A percentile compares a stretch with the other conserved stretches of the same genome.
These are phyloP conservation scores for Penicillium sp. DNA, from an alignment of 2,329 filamentous ascomycete genomes.

Conservation along the genomic window DNA sequence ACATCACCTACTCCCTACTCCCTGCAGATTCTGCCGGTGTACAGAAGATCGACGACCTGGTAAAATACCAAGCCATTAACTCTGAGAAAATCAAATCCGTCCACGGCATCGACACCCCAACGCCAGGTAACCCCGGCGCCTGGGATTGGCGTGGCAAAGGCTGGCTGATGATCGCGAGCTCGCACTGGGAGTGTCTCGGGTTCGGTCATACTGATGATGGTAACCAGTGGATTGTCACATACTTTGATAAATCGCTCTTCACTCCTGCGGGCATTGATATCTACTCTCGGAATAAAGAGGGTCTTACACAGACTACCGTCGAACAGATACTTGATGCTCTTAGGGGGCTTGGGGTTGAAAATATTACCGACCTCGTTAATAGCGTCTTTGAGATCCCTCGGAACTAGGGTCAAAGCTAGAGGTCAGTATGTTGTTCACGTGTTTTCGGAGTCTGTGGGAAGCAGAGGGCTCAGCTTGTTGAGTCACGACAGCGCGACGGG, in stretches of 20 bases:
- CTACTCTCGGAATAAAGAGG: constrained; percentile 49
- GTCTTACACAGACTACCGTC: neutral
- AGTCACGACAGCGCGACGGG: neutral
- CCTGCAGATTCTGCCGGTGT: constrained; percentile 3
- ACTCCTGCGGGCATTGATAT: constrained; percentile 74
- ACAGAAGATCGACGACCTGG: constrained; percentile 16
- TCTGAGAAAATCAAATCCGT: constrained; percentile 15
- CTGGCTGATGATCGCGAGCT: constrained; percentile 60
- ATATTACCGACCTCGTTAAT: constrained; percentile 10
- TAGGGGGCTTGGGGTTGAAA: constrained; percentile 3
- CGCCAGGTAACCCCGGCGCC: constrained; percentile 26
- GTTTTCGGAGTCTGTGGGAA: neutral
- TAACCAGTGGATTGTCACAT: constrained; percentile 64
- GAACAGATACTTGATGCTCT: constrained; percentile 11
- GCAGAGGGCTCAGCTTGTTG: neutral
- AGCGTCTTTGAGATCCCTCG: constrained; percentile 12
- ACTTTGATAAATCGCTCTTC: constrained; percentile 74
- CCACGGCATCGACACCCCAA: constrained; percentile 14
- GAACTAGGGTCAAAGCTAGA: neutral
- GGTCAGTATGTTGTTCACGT: neutral
- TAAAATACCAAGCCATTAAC: constrained; percentile 13
- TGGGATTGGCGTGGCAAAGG: constrained; percentile 76
- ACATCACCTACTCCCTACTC: constrained; percentile 16
- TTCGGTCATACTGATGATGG: constrained; percentile 30
- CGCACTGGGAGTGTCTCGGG: constrained; percentile 60